Evolutionary conservation across 305 asterid species (phyloP), one percentile per base, ranked within the genome.

Genomic region (Fraxinus xanthoxyloides): DNA sequence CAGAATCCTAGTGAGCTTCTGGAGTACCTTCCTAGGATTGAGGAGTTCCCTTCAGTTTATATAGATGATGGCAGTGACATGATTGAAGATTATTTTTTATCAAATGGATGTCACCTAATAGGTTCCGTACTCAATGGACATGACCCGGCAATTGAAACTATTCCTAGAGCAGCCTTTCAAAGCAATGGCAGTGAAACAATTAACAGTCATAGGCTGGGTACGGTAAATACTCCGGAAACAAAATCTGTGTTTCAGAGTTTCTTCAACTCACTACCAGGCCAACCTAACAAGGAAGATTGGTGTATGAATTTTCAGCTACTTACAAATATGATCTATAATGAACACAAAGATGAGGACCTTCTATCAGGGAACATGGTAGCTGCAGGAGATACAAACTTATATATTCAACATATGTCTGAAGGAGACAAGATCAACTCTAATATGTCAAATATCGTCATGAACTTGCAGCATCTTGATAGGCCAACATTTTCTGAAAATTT

Each of bases 21-120:
- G 21, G 79, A 73, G 15, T 73, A 73, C 24, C 67, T 59, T 28
- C 82, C 84, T 26, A 48, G 54, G 26, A 72, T 80, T 24, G 80
- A 83, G 83, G 77, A 84, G 69, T 83, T 69, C 36, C 88, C 85
- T 35, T 67, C 87, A 30, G 79, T 75, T 0, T 24, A 56, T 65
- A 77, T 15, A 2, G 72, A 74, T 3, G 77, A 82, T 26, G 74
- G 31, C 19, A 17, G 82, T 56, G 84, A 89, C 34, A 80, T 78
- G 84, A 77, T 85, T 26, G 36, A 86, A 17, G 83, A 77, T 17
- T 88, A 88, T 85, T 72, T 84, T 85, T 75, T 86, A 15, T 84
- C 94, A 10, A 82, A 82, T 77, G 92, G 87, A 7, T 83, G 86
- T 80, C 89, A 80, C 19, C 21, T 82, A 76, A 54, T 82, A 19